These are phyloP conservation scores for Berberis thunbergii DNA, from an alignment of 164 flowering plant genomes.

Conservation along the genomic window DNA sequence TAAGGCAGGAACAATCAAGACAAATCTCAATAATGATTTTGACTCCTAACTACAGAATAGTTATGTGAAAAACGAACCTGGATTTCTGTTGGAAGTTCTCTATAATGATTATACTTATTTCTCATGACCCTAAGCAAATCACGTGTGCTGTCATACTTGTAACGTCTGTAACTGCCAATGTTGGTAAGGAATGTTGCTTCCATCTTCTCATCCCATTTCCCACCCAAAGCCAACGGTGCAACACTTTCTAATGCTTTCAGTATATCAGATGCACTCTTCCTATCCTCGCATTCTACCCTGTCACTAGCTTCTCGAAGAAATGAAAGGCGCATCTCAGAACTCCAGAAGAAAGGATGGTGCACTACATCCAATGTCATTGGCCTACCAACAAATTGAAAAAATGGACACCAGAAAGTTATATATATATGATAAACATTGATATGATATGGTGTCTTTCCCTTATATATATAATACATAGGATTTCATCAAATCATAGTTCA, in stretches of 20 bases:
- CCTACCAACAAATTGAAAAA: slow-evolving; percentile 23
- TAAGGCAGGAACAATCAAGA: no score
- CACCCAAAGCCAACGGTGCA: slow-evolving; percentile 42
- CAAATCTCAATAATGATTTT: neutral
- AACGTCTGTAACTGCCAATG: slow-evolving; percentile 62
- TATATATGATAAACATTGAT: neutral
- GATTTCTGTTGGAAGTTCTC: slow-evolving; percentile 60
- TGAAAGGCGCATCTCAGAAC: slow-evolving; percentile 49
- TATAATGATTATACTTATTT: slow-evolving; percentile 64
- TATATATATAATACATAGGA: no score
- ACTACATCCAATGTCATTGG: slow-evolving; percentile 47
- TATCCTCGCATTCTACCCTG: slow-evolving; percentile 59
- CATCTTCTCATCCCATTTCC: slow-evolving; percentile 75
- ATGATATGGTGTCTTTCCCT: neutral
- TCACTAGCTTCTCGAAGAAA: slow-evolving; percentile 78
- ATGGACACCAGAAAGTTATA: neutral
- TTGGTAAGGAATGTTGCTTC: slow-evolving; percentile 42
- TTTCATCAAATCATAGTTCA: no score
- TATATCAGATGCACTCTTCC: slow-evolving; percentile 40
- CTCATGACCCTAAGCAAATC: slow-evolving; percentile 64
- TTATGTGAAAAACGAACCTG: slow-evolving; percentile 27
- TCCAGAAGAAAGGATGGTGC: slow-evolving; percentile 77
- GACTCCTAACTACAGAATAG: neutral
- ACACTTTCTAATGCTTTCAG: slow-evolving; percentile 44
- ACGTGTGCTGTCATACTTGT: slow-evolving; percentile 56